Evolutionary conservation across 805 yeast species (phyloP).

Genomic region (Cephaloascus fragrans): DNA sequence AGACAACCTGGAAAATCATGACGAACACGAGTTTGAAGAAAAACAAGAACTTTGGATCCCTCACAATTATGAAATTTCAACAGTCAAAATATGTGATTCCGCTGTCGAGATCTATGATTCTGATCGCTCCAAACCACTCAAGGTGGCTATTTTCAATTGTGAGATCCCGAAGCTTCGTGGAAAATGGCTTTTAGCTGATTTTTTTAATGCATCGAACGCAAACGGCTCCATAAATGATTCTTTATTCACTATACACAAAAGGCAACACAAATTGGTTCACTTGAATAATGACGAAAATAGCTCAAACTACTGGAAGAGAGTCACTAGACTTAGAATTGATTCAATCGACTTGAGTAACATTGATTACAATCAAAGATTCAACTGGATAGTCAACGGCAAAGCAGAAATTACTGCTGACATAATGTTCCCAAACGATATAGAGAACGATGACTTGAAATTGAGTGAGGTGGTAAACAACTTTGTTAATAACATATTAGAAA

Average conservation of each 20-base stretch:
- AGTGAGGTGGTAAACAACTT: slow-evolving; percentile 5
- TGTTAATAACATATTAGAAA: slow-evolving; percentile 6
- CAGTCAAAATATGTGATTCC: slow-evolving; percentile 42
- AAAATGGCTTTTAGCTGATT: slow-evolving; percentile 50
- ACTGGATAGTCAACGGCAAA: slow-evolving; percentile 66
- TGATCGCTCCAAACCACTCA: slow-evolving; percentile 21
- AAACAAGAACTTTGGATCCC: slow-evolving; percentile 7
- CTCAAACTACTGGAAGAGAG: slow-evolving; percentile 37
- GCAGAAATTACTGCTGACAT: slow-evolving; percentile 65
- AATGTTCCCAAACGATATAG: slow-evolving; percentile 48
- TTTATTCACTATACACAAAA: slow-evolving; percentile 66
- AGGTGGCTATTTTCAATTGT: slow-evolving; percentile 53
- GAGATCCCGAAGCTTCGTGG: slow-evolving; percentile 53
- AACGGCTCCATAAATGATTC: slow-evolving; percentile 72
- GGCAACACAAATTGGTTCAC: slow-evolving; percentile 48
- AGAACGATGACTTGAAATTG: slow-evolving; percentile 8
- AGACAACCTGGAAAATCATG: too few species aligned
- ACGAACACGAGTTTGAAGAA: slow-evolving; percentile 3
- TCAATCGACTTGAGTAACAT: slow-evolving; percentile 21
- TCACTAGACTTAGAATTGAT: slow-evolving; percentile 34
- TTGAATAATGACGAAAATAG: slow-evolving; percentile 20
- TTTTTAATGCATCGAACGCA: slow-evolving; percentile 59
- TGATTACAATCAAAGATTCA: slow-evolving; percentile 34
- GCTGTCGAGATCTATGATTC: slow-evolving; percentile 25
- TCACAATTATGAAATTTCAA: slow-evolving; percentile 25